A percentile compares a stretch with the other conserved stretches of the same genome.
These are phyloP conservation scores for Colletotrichum chlorophyti DNA, from an alignment of 2,329 filamentous ascomycete species.

Conservation along the genomic window DNA sequence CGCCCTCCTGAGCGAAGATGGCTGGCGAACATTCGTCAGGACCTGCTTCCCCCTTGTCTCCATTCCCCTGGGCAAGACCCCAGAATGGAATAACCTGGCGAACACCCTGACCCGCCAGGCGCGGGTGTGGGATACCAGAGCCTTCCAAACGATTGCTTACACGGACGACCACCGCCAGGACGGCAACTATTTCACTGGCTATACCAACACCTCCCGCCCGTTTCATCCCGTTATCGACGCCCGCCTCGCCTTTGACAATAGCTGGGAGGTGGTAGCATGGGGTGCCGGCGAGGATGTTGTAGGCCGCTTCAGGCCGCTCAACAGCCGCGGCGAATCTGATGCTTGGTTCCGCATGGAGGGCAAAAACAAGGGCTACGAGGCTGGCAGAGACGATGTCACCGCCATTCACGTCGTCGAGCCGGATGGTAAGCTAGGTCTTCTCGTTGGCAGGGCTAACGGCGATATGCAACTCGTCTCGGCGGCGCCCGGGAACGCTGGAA, in stretches of 20 bases:
- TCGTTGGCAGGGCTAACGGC: slow-evolving; percentile 59
- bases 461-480: slow-evolving; percentile 52
- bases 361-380: slow-evolving; percentile 42
- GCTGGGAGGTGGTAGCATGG: slow-evolving; percentile 55
- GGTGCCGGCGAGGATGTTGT: slow-evolving; percentile 60
- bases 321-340: slow-evolving; percentile 26
- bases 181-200: slow-evolving; percentile 22
- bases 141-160: slow-evolving; percentile 38
- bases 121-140: slow-evolving; percentile 59
- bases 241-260: slow-evolving; percentile 40
- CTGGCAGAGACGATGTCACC: slow-evolving; percentile 58
- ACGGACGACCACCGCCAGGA: slow-evolving; percentile 36
- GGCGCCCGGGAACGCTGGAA: slow-evolving; percentile 38
- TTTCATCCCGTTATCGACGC: slow-evolving; percentile 59
- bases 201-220: slow-evolving; percentile 22
- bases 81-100: slow-evolving; percentile 47
- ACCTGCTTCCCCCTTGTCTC: slow-evolving; percentile 50
- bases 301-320: slow-evolving; percentile 44
- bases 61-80: slow-evolving; percentile 36
- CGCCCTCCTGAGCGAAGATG: slow-evolving; percentile 45
- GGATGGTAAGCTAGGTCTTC: slow-evolving; percentile 39
- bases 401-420: slow-evolving; percentile 51
- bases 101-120: slow-evolving; percentile 56
- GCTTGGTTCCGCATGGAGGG: slow-evolving; percentile 42
- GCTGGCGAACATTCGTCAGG: slow-evolving; percentile 58